phyloP scores from a whole-genome alignment of 2,329 filamentous ascomycete species.

The Aspergillus neotritici region DNA sequence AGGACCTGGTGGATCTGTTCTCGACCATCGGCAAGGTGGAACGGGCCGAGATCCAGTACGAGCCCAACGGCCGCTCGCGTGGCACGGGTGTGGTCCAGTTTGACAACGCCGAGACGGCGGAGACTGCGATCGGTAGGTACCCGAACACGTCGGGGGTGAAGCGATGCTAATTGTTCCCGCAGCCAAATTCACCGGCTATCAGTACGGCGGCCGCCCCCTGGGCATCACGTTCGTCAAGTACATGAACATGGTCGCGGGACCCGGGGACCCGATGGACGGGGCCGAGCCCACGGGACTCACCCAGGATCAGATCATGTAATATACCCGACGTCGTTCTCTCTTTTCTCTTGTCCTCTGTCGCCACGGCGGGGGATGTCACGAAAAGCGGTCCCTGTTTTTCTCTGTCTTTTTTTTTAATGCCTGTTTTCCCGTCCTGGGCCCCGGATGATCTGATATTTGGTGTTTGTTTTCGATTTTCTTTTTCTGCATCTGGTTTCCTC shows the following conservation, averaged over 20 bases:
- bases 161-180: conserved; percentile 8
- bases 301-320: conserved; percentile 97
- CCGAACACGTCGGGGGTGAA: too few species aligned
- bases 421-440: too few species aligned
- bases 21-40: conserved; percentile 97
- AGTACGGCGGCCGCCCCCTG: conserved; percentile 91
- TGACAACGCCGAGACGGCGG: conserved; percentile 72
- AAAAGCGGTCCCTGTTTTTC: too few species aligned
- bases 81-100: conserved; percentile 97
- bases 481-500: too few species aligned
- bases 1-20: conserved; percentile 93
- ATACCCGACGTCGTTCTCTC: conserved; percentile 3
- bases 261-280: conserved; percentile 73
- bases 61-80: conserved; percentile 89
- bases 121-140: conserved; percentile 71
- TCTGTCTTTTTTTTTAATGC: too few species aligned
- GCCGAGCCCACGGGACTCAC: conserved; percentile 66
- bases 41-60: conserved; percentile 98
- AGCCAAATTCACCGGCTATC: conserved; percentile 95
- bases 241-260: conserved; percentile 58
- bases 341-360: conserved; percentile 6
- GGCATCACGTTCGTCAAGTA: conserved; percentile 94
- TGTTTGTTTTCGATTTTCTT: too few species aligned
- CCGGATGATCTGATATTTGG: too few species aligned
- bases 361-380: not conserved